phyloP scores from a whole-genome alignment of 2,329 filamentous ascomycete species.

The Colletotrichum destructivum region DNA sequence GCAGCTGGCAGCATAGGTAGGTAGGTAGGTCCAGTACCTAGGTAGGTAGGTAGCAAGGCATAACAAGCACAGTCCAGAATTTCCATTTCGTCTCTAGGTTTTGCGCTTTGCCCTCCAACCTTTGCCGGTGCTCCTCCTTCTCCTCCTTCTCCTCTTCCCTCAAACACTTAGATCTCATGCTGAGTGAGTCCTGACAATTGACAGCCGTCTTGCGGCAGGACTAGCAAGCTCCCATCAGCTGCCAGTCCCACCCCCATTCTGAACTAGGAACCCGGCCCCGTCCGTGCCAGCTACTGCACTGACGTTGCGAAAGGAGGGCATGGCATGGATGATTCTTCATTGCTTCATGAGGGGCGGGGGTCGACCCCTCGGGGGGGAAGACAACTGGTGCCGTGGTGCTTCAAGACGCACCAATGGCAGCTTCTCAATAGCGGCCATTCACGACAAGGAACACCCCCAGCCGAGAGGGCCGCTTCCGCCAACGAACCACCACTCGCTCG shows the following conservation, averaged over 20 bases:
- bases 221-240: conserved; percentile 17
- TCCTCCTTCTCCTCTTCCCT: not conserved
- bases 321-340: conserved; percentile 26
- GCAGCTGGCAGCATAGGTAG: not conserved
- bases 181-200: not conserved
- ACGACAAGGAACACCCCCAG: conserved; percentile 30
- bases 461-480: conserved; percentile 18
- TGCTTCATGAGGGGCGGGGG: not conserved
- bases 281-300: conserved; percentile 35
- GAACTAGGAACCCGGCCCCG: not conserved
- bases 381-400: not conserved
- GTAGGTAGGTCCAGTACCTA: too few species aligned
- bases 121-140: not conserved
- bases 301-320: conserved; percentile 11
- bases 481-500: conserved; percentile 27
- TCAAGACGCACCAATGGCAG: conserved; percentile 37
- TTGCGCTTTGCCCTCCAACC: not conserved
- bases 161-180: too few species aligned
- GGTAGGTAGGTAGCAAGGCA: not conserved
- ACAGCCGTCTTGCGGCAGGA: not conserved
- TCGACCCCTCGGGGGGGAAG: too few species aligned
- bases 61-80: not conserved
- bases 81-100: conserved; percentile 1
- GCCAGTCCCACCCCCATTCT: conserved; percentile 4
- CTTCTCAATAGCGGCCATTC: conserved; percentile 21